Evolutionary conservation across 805 yeast species (phyloP).

Genomic region (Kodamaea kaohsiungensis): DNA sequence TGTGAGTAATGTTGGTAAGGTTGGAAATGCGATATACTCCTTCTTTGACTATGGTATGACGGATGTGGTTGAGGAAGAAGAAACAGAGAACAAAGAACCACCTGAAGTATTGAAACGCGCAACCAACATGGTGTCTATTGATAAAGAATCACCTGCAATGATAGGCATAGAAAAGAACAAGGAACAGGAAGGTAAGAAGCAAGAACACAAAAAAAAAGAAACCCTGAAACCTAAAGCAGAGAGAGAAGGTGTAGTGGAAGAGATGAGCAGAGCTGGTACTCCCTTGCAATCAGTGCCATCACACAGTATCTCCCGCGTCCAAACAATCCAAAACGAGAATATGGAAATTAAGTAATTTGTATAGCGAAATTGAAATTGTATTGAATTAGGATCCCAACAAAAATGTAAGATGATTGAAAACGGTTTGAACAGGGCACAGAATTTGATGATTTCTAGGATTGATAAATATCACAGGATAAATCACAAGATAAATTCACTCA

Average conservation of each 20-base stretch:
- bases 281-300: slow-evolving; percentile 1
- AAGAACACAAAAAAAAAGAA: background rate
- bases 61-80: background rate
- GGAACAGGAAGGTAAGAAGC: background rate
- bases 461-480: background rate
- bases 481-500: no score
- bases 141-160: background rate
- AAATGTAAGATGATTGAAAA: no score
- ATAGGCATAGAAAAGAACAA: background rate
- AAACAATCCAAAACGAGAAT: slow-evolving; percentile 19
- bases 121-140: background rate
- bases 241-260: background rate
- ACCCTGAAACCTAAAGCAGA: background rate
- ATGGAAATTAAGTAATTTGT: background rate
- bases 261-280: background rate
- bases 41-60: slow-evolving; percentile 40
- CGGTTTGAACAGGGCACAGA: background rate
- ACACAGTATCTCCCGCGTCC: slow-evolving; percentile 13
- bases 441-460: background rate
- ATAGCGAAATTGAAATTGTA: background rate
- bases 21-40: slow-evolving; percentile 36
- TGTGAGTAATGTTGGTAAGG: slow-evolving; percentile 9
- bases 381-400: background rate
- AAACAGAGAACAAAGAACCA: background rate
- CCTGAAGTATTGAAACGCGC: background rate